Evolutionary conservation across 1,284 basidiomycete genomes (phyloP).

Genomic region (Heterobasidion parviporum): DNA sequence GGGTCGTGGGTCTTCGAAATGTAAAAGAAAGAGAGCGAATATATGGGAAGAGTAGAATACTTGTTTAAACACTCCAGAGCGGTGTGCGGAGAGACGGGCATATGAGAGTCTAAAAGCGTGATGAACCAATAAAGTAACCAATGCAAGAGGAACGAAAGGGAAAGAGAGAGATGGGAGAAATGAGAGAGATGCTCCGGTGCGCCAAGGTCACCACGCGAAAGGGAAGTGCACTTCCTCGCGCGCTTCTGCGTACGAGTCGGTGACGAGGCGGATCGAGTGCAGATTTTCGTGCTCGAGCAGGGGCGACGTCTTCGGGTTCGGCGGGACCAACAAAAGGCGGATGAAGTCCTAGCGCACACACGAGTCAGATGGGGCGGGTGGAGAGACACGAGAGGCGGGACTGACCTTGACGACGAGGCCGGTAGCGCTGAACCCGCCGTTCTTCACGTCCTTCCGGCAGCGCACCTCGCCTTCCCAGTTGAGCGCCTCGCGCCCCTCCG

Average conservation of each 20-base stretch:
- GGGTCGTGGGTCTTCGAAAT: too few relatives aligned
- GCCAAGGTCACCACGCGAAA: not conserved
- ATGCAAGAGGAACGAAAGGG: not conserved
- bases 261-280: constrained; percentile 36
- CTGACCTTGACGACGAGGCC: constrained; percentile 31
- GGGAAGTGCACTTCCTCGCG: not conserved
- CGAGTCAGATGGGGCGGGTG: too few relatives aligned
- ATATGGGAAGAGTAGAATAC: not conserved
- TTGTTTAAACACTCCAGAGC: not conserved
- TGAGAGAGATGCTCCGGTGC: not conserved
- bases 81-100: not conserved
- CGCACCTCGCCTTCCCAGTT: constrained; percentile 26
- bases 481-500: constrained; percentile 11
- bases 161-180: not conserved
- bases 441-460: constrained; percentile 12
- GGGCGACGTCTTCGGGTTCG: constrained; percentile 25
- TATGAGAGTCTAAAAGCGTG: not conserved
- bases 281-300: constrained; percentile 29
- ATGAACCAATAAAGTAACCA: not conserved
- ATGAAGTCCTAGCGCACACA: constrained; percentile 41
- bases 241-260: constrained; percentile 24
- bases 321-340: constrained; percentile 27
- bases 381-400: not conserved
- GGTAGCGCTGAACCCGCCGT: constrained; percentile 16
- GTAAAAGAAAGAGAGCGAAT: too few relatives aligned